phyloP scores from a whole-genome alignment of 345 rosid genomes.

The Brassica carinata region DNA sequence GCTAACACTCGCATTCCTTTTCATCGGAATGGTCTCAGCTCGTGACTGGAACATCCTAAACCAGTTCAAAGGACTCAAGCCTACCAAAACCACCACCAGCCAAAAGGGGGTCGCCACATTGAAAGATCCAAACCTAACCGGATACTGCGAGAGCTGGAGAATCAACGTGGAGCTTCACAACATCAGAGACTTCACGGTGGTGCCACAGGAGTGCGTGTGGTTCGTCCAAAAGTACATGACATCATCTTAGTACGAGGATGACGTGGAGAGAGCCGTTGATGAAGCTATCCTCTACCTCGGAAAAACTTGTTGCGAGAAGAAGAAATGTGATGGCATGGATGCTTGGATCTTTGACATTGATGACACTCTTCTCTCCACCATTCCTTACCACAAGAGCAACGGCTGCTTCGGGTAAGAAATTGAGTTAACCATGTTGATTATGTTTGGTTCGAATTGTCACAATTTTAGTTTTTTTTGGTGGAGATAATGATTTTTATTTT shows the following conservation, averaged over 20 bases:
- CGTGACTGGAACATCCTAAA: constrained; percentile 73
- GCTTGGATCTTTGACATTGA: constrained; percentile 81
- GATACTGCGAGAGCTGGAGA: constrained; percentile 82
- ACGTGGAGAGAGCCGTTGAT: constrained; percentile 53
- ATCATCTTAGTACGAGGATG: constrained; percentile 59
- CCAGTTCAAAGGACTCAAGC: constrained; percentile 36
- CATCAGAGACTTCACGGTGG: constrained; percentile 58
- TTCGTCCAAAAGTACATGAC: constrained; percentile 62
- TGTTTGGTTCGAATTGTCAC: not conserved
- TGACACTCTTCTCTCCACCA: constrained; percentile 72
- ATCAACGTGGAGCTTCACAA: constrained; percentile 73
- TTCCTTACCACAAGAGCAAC: constrained; percentile 69
- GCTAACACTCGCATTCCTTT: constrained; percentile 42
- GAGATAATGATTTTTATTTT: no score
- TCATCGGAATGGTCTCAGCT: constrained; percentile 42
- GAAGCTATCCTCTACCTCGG: constrained; percentile 57
- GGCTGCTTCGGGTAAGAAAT: constrained; percentile 59
- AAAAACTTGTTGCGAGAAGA: constrained; percentile 43
- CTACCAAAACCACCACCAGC: constrained; percentile 1
- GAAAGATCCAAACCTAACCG: constrained; percentile 41
- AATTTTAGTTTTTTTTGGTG: not conserved
- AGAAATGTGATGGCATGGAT: constrained; percentile 60
- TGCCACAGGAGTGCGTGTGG: constrained; percentile 65
- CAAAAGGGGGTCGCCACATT: not conserved
- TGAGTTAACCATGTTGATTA: not conserved